Percentiles rank a stretch among this genome's conserved stretches.
Conservation (phyloP, 192 early-diverging fungal species). For the Neocallimastix lanati region DNA sequence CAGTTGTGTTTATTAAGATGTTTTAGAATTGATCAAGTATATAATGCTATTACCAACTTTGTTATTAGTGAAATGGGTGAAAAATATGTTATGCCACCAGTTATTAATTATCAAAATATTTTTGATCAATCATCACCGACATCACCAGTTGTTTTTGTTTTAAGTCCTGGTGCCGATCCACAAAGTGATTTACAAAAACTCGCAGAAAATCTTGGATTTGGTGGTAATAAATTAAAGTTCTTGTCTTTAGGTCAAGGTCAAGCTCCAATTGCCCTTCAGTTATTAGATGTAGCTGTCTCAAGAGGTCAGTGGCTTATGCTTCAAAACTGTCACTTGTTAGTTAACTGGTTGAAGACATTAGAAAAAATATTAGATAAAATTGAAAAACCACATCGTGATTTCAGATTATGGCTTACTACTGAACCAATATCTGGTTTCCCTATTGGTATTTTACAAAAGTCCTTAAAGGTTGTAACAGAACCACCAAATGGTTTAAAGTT, state of each 20-base stretch:
- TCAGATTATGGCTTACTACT: slow-evolving; percentile 39
- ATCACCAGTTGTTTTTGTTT: slow-evolving; percentile 35
- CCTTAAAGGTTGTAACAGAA: slow-evolving; percentile 43
- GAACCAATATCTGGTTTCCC: slow-evolving; percentile 35
- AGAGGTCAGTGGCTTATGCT: slow-evolving; percentile 46
- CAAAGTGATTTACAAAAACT: slow-evolving; percentile 42
- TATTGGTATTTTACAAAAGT: slow-evolving; percentile 41
- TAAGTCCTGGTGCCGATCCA: slow-evolving; percentile 39
- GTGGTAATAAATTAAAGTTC: slow-evolving; percentile 35
- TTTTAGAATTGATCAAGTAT: slow-evolving; percentile 35
- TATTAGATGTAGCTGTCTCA: slow-evolving; percentile 37
- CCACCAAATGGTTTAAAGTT: slow-evolving; percentile 41
- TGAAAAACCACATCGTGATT: slow-evolving; percentile 38
- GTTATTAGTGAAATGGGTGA: slow-evolving; percentile 42
- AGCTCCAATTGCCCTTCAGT: slow-evolving; percentile 36
- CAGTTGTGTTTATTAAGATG: slow-evolving; percentile 34
- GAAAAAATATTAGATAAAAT: slow-evolving; percentile 45
- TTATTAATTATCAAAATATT: slow-evolving; percentile 43
- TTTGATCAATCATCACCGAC: slow-evolving; percentile 42
- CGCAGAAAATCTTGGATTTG: slow-evolving; percentile 34
- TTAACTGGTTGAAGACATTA: slow-evolving; percentile 27
- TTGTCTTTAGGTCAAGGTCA: slow-evolving; percentile 43
- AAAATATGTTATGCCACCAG: slow-evolving; percentile 47
- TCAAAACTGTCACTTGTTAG: slow-evolving; percentile 39
- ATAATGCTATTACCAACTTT: slow-evolving; percentile 41